phyloP scores from a whole-genome alignment of 2,329 filamentous ascomycete genomes.

The Alternaria ventricosa region DNA sequence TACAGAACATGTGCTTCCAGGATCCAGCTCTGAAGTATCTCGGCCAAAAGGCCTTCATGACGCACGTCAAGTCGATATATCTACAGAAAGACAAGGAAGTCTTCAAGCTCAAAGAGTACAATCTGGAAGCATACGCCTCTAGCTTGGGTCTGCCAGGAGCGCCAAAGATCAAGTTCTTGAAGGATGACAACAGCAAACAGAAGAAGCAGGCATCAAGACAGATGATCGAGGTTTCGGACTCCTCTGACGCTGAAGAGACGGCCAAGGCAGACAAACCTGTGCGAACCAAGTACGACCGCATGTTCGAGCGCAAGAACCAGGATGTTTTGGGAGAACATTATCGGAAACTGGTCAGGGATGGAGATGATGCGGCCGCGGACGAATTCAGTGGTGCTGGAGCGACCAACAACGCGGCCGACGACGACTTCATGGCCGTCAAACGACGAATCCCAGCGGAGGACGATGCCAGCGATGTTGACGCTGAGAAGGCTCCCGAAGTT shows the following conservation, averaged over 20 bases:
- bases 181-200: conserved; percentile 85
- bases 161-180: conserved; percentile 90
- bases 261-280: conserved; percentile 68
- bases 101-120: conserved; percentile 82
- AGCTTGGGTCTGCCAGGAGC: conserved; percentile 89
- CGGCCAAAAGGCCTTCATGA: conserved; percentile 94
- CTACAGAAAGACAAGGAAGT: conserved; percentile 91
- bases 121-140: conserved; percentile 83
- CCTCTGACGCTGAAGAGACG: conserved; percentile 62
- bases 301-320: conserved; percentile 97
- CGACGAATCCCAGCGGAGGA: conserved; percentile 79
- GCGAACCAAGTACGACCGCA: conserved; percentile 93
- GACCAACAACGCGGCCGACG: conserved; percentile 64
- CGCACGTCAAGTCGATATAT: conserved; percentile 83
- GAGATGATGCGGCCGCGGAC: conserved; percentile 50
- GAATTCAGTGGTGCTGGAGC: conserved; percentile 41
- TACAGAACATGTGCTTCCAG: conserved; percentile 96
- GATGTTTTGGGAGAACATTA: conserved; percentile 96
- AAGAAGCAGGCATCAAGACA: conserved; percentile 84
- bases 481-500: conserved; percentile 50
- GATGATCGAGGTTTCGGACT: conserved; percentile 64
- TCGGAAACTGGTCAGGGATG: conserved; percentile 76
- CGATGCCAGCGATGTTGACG: conserved; percentile 53
- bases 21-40: conserved; percentile 93
- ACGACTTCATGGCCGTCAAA: conserved; percentile 88